Percentiles rank a stretch among this genome's conserved stretches.
phyloP scores from a whole-genome alignment of 371 early-diverging fungal species.

The Lichtheimia ornata region DNA sequence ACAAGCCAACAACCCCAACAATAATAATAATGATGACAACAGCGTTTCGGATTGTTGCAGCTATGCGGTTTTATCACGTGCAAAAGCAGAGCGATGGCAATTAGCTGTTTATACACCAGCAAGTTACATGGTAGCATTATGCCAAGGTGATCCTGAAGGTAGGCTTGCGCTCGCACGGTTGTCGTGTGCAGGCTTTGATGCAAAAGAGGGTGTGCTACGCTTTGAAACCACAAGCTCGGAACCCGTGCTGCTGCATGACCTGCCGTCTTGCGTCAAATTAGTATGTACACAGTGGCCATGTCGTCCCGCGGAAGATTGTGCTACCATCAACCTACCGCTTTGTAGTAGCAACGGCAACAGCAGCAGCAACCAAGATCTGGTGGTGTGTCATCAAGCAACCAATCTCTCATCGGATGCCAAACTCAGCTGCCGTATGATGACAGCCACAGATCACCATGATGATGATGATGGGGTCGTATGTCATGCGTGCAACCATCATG shows the following conservation, averaged over 20 bases:
- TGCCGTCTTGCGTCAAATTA: slow-evolving; percentile 6
- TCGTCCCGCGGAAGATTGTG: slow-evolving; percentile 1
- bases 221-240: slow-evolving; percentile 4
- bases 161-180: slow-evolving; percentile 4
- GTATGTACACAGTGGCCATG: slow-evolving; percentile 10
- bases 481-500: too few species aligned
- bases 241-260: neutral
- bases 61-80: slow-evolving; percentile 10
- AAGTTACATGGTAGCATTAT: slow-evolving; percentile 13
- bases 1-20: neutral
- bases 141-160: slow-evolving; percentile 11
- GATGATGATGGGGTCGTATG: neutral
- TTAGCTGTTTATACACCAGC: slow-evolving; percentile 12
- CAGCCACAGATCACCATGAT: too few species aligned
- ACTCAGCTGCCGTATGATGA: too few species aligned
- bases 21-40: slow-evolving; percentile 3
- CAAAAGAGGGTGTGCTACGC: neutral
- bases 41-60: slow-evolving; percentile 1
- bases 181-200: slow-evolving; percentile 13
- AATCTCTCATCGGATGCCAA: neutral
- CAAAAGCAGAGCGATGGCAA: slow-evolving; percentile 17
- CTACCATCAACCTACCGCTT: too few species aligned
- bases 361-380: neutral
- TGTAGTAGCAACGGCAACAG: too few species aligned
- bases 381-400: neutral